Base-by-base conservation (phyloP, 176 grass and related monocot species). In the Phyllostachys edulis region DNA sequence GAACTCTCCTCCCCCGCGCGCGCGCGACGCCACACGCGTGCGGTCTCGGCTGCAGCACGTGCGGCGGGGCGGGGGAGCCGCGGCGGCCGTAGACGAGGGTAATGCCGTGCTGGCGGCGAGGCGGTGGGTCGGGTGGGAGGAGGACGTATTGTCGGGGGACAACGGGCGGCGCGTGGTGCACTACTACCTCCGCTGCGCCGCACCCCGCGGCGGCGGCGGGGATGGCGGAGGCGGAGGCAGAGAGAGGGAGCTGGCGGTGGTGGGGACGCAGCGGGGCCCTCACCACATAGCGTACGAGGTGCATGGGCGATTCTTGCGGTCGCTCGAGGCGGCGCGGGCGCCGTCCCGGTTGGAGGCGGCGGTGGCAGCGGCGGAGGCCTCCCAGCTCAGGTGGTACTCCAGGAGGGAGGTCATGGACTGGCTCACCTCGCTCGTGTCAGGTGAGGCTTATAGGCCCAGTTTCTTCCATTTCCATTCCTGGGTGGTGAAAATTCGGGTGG, bases 401-500 rank as follows among this genome's bases (percentile, higher is more conserved):
- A 76, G 89, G 70, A 83, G 66, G 59, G 92, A 91, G 86, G 71
- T 94, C 45, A 72, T 94, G 72, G 89, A 91, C 69, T 94, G 89
- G 92, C 76, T 94, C 11, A 87, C 92, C 39, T 91, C 92, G 17
- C 46, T 94, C 21, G 86, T 91, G 17, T 84, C 86, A 81, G 89
- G 92, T 94, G 81, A 55, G 66, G 42, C 36, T 18, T 17, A 17
- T 44, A 56, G 29, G 5, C 69, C 37, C 29, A 16, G 16, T 20
- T 39, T 76, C 52, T 34, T 34, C 32, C 32, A 34, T 34, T 27
- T 57, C 18, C 23, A 40, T 67, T 54, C 37, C n/a, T 66, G 54
- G 18, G 55, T 16, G 21, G 64, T 26, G 59, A 61, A 61, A 61
- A 61, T 34, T 57, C 56, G 29, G 67, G 5, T 5, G 29, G 12